Conservation (phyloP, 768 basidiomycete genomes). For the Rhodotorula babjevae region DNA sequence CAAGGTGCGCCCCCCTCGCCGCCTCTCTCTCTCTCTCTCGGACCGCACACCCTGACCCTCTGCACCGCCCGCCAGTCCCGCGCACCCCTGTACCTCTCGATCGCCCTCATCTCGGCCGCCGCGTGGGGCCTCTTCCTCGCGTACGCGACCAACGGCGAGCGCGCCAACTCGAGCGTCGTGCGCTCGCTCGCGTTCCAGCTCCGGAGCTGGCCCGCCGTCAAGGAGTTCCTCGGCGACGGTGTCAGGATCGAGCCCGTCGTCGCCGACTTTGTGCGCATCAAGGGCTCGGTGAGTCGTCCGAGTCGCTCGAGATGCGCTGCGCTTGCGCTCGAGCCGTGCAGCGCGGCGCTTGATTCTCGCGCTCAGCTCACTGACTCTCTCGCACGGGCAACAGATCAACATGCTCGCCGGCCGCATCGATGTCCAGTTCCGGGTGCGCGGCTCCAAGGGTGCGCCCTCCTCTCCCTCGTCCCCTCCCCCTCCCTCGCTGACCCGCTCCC, state of each 20-base stretch:
- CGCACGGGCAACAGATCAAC: slow-evolving; percentile 28
- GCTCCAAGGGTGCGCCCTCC: slow-evolving; percentile 23
- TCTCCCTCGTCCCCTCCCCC: not conserved
- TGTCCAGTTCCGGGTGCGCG: slow-evolving; percentile 36
- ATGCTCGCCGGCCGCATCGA: slow-evolving; percentile 38
- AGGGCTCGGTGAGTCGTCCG: slow-evolving; percentile 29
- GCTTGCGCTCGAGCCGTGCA: no score
- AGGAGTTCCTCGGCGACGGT: slow-evolving; percentile 32
- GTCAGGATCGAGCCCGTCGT: slow-evolving; percentile 32
- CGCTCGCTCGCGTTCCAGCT: slow-evolving; percentile 32
- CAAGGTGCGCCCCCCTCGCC: slow-evolving; percentile 6
- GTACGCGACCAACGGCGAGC: slow-evolving; percentile 39
- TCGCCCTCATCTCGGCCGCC: slow-evolving; percentile 17
- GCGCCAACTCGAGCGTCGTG: slow-evolving; percentile 38
- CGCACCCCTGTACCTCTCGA: slow-evolving; percentile 31
- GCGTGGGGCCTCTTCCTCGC: slow-evolving; percentile 34
- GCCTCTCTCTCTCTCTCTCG: not conserved
- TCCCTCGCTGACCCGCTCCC: not conserved
- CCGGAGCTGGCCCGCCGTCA: slow-evolving; percentile 16
- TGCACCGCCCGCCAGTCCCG: slow-evolving; percentile 18
- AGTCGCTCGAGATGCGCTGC: no score
- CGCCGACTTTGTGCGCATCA: slow-evolving; percentile 33
- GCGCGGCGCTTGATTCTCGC: no score
- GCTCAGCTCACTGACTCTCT: not conserved
- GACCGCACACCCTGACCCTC: not conserved